Percentiles rank a stretch among this genome's conserved stretches.
These are phyloP conservation scores for Magnolia sinica DNA, from an alignment of 164 flowering plant genomes.

Conservation along the genomic window DNA sequence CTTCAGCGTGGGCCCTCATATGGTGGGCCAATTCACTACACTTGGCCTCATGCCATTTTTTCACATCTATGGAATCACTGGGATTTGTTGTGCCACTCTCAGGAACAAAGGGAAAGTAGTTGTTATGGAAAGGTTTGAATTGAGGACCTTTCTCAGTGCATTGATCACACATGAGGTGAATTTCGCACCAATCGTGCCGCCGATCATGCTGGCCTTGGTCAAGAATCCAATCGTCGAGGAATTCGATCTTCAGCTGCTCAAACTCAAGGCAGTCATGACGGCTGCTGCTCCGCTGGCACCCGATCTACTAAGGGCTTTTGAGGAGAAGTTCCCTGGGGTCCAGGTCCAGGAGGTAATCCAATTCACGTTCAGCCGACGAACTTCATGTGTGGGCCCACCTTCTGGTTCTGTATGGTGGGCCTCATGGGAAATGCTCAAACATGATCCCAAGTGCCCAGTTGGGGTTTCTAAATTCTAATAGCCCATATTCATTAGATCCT, in stretches of 20 bases:
- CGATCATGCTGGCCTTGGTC: slow-evolving; percentile 70
- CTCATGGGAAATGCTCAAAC: no score
- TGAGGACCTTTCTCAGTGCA: slow-evolving; percentile 59
- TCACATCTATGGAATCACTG: slow-evolving; percentile 86
- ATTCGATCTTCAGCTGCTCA: slow-evolving; percentile 68
- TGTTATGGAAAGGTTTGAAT: slow-evolving; percentile 76
- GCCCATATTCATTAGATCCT: no score
- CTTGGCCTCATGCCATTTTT: slow-evolving; percentile 94
- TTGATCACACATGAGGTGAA: slow-evolving; percentile 67
- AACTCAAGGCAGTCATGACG: slow-evolving; percentile 79
- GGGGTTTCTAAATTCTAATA: no score
- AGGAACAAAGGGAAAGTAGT: slow-evolving; percentile 92
- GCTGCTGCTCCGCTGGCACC: slow-evolving; percentile 97
- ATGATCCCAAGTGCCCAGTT: no score
- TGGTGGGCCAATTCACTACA: slow-evolving; percentile 68
- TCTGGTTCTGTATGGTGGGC: no score
- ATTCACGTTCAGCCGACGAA: no score
- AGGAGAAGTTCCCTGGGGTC: slow-evolving; percentile 81
- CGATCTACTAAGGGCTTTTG: slow-evolving; percentile 72
- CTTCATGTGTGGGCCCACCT: no score
- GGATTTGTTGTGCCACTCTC: slow-evolving; percentile 83
- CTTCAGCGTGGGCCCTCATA: slow-evolving; percentile 64
- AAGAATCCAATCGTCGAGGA: slow-evolving; percentile 81
- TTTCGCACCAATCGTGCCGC: slow-evolving; percentile 96
- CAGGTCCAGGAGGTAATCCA: slow-evolving; percentile 77